Evolutionary conservation across 305 asterid genomes (phyloP).

Genomic region (Solanum hybrid): DNA sequence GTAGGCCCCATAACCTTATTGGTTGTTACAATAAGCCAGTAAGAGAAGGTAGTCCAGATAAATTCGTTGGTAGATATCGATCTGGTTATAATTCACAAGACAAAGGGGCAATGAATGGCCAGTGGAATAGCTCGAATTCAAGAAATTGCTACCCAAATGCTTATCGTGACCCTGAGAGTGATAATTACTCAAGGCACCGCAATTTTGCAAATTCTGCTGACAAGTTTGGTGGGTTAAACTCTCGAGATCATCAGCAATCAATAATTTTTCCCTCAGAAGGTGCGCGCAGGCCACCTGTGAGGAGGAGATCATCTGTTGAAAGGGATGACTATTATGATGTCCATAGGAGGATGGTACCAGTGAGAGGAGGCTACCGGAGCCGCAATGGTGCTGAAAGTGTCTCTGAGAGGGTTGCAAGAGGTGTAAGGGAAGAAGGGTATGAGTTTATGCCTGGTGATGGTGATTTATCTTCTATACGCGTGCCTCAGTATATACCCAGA

Average conservation of each 20-base stretch:
- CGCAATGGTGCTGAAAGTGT: slow-evolving; percentile 32
- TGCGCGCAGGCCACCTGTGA: slow-evolving; percentile 29
- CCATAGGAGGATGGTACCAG: slow-evolving; percentile 31
- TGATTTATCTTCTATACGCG: slow-evolving; percentile 22
- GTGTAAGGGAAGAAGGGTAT: slow-evolving; percentile 29
- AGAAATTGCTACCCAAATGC: slow-evolving; percentile 36
- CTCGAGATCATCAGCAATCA: slow-evolving; percentile 35
- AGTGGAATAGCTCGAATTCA: slow-evolving; percentile 43
- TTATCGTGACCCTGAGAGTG: slow-evolving; percentile 39
- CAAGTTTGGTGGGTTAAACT: slow-evolving; percentile 33
- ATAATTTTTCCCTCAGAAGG: slow-evolving; percentile 34
- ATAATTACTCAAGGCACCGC: slow-evolving; percentile 34
- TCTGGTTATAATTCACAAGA: slow-evolving; percentile 28
- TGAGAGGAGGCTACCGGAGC: slow-evolving; percentile 27
- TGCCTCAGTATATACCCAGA: slow-evolving; percentile 38
- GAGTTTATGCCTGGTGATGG: slow-evolving; percentile 7
- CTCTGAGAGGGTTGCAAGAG: slow-evolving; percentile 37
- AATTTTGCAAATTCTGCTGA: slow-evolving; percentile 14
- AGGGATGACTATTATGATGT: slow-evolving; percentile 38
- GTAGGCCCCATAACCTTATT: slow-evolving; percentile 32
- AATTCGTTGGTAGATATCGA: slow-evolving; percentile 37
- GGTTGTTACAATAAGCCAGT: slow-evolving; percentile 34
- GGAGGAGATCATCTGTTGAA: slow-evolving; percentile 46
- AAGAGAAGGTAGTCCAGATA: slow-evolving; percentile 42
- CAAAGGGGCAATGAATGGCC: slow-evolving; percentile 35